A percentile compares a stretch with the other conserved stretches of the same genome.
phyloP scores from a whole-genome alignment of 345 rosid species.

The Dipteronia sinensis region DNA sequence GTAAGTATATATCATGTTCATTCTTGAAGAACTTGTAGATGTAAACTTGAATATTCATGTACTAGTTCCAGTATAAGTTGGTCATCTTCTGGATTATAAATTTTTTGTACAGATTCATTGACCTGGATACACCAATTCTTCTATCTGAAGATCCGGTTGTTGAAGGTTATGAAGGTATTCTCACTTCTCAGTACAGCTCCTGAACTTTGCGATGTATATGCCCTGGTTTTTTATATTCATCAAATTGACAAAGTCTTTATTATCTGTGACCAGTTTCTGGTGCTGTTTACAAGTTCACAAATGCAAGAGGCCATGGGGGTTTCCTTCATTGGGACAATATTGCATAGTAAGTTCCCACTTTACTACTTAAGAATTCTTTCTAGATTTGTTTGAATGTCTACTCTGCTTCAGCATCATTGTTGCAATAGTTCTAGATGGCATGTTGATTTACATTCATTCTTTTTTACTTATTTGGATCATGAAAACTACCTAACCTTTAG shows the following conservation, averaged over 20 bases:
- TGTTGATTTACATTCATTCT: background rate
- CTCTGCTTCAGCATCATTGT: background rate
- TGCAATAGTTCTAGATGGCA: background rate
- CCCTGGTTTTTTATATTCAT: constrained; percentile 1
- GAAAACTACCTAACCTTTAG: background rate
- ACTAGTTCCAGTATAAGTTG: background rate
- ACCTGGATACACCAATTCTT: constrained; percentile 90
- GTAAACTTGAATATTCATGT: background rate
- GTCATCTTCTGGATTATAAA: background rate
- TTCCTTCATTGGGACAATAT: constrained; percentile 72
- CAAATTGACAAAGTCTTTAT: constrained; percentile 4
- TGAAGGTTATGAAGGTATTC: constrained; percentile 83
- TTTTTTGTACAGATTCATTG: constrained; percentile 56
- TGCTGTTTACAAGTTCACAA: constrained; percentile 70
- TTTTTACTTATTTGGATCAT: background rate
- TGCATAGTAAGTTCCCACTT: constrained; percentile 40
- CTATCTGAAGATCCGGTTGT: constrained; percentile 86
- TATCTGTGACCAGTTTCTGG: constrained; percentile 52
- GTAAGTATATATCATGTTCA: constrained; percentile 39
- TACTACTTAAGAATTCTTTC: constrained; percentile 3
- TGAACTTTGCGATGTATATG: background rate
- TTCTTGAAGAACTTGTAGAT: background rate
- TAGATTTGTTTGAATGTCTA: background rate
- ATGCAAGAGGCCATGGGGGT: constrained; percentile 81
- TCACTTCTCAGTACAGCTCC: background rate